phyloP scores from a whole-genome alignment of 1,284 basidiomycete genomes.

The Porogramme epimiltina region DNA sequence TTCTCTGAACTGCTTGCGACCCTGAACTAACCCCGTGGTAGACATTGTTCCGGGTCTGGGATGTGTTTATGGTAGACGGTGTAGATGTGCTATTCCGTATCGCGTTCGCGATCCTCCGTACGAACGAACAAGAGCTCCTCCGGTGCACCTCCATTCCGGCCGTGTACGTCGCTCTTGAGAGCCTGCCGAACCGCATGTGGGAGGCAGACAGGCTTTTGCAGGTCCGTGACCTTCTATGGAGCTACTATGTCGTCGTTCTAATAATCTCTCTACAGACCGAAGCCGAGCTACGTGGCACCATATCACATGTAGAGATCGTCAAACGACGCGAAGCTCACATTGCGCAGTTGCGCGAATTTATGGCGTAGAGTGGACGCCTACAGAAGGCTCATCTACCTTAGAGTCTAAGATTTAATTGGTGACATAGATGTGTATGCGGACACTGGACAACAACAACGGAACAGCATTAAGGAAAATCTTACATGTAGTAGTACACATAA shows the following conservation, averaged over 20 bases:
- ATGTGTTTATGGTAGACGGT: conserved; percentile 94
- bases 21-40: conserved; percentile 31
- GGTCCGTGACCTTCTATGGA: conserved; percentile 41
- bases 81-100: conserved; percentile 91
- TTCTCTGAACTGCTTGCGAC: background rate
- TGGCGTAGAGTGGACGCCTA: conserved; percentile 18
- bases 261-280: conserved; percentile 48
- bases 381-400: too few species aligned
- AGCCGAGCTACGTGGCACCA: conserved; percentile 64
- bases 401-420: too few species aligned
- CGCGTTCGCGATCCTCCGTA: conserved; percentile 84
- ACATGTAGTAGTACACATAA: too few species aligned
- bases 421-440: too few species aligned
- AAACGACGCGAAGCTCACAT: conserved; percentile 66
- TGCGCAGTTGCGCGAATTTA: conserved; percentile 39
- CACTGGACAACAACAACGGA: too few species aligned
- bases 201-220: conserved; percentile 87
- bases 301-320: conserved; percentile 72
- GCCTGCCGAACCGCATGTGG: conserved; percentile 90
- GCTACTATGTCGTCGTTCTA: background rate
- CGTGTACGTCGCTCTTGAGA: conserved; percentile 85
- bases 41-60: conserved; percentile 92
- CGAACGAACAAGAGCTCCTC: conserved; percentile 82
- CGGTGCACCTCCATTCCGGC: conserved; percentile 82
- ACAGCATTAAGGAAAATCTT: too few species aligned